A percentile compares a stretch with the other conserved stretches of the same genome.
These are phyloP conservation scores for Aspergillus sclerotiicarbonarius DNA, from an alignment of 495 filamentous ascomycete genomes.

Conservation along the genomic window DNA sequence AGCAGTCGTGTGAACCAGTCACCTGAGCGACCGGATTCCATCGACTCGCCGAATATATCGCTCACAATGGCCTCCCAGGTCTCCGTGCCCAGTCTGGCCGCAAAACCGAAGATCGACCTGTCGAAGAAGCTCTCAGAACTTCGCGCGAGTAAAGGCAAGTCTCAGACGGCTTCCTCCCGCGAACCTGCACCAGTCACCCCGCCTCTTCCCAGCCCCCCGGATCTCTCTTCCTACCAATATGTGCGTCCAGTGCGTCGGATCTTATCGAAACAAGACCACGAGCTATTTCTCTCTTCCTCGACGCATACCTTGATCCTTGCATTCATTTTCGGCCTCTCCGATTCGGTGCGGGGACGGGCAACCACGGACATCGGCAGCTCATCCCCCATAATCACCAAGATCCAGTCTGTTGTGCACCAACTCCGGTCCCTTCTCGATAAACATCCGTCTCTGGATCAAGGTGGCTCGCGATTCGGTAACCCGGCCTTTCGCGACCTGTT, in stretches of 20 bases:
- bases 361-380: slow-evolving; percentile 56
- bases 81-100: slow-evolving; percentile 15
- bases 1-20: neutral
- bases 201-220: slow-evolving; percentile 65
- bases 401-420: slow-evolving; percentile 68
- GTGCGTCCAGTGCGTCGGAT: slow-evolving; percentile 70
- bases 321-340: slow-evolving; percentile 84
- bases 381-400: slow-evolving; percentile 56
- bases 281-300: slow-evolving; percentile 73
- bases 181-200: slow-evolving; percentile 72
- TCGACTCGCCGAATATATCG: neutral
- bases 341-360: slow-evolving; percentile 74
- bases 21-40: neutral
- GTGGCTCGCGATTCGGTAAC: slow-evolving; percentile 91
- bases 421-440: slow-evolving; percentile 59
- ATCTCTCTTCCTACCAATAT: slow-evolving; percentile 61
- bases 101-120: slow-evolving; percentile 52
- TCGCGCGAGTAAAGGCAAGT: slow-evolving; percentile 57
- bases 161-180: slow-evolving; percentile 51
- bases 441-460: slow-evolving; percentile 78
- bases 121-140: slow-evolving; percentile 66
- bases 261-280: slow-evolving; percentile 73
- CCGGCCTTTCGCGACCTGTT: slow-evolving; percentile 82
- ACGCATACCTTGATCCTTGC: slow-evolving; percentile 74
- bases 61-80: slow-evolving; percentile 30